These are phyloP conservation scores for Geotrichum histeridarum DNA, from an alignment of 1,139 yeast genomes.

Conservation along the genomic window DNA sequence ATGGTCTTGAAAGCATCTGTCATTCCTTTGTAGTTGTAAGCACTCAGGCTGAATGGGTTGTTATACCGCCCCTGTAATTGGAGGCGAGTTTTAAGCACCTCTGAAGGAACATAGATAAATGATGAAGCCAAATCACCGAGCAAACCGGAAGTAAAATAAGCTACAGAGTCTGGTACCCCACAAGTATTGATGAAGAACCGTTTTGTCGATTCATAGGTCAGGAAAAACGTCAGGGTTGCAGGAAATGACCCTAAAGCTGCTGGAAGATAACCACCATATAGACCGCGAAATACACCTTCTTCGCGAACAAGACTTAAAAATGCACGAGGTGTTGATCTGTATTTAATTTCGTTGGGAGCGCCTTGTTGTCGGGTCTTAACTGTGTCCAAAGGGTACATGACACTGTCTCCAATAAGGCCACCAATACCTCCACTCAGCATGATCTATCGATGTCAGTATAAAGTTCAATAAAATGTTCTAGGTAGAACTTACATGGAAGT, in stretches of 20 bases:
- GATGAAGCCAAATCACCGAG: slow-evolving; percentile 88
- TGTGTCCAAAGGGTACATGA: slow-evolving; percentile 93
- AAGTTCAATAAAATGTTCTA: background rate
- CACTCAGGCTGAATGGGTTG: slow-evolving; percentile 72
- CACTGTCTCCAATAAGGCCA: slow-evolving; percentile 86
- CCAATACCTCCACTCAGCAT: slow-evolving; percentile 83
- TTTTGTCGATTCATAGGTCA: slow-evolving; percentile 79
- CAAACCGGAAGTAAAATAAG: slow-evolving; percentile 82
- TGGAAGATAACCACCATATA: slow-evolving; percentile 88
- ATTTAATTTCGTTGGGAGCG: slow-evolving; percentile 62
- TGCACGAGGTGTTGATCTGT: slow-evolving; percentile 61
- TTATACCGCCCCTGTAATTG: slow-evolving; percentile 87
- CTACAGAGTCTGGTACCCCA: slow-evolving; percentile 68
- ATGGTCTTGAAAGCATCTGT: slow-evolving; percentile 66
- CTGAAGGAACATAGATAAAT: slow-evolving; percentile 93
- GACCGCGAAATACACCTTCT: slow-evolving; percentile 80
- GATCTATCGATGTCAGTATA: slow-evolving; percentile 6
- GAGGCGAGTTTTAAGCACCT: slow-evolving; percentile 86
- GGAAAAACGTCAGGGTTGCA: slow-evolving; percentile 86
- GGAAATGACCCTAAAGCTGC: slow-evolving; percentile 86
- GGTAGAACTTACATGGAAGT: slow-evolving; percentile 15
- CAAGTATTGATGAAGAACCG: slow-evolving; percentile 56
- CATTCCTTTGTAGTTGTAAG: slow-evolving; percentile 73
- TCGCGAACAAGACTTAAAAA: slow-evolving; percentile 65
- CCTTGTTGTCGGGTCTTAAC: slow-evolving; percentile 97